These are phyloP conservation scores for Vickermania spadyakhi DNA, from an alignment of 208 protist species.

Conservation along the genomic window DNA sequence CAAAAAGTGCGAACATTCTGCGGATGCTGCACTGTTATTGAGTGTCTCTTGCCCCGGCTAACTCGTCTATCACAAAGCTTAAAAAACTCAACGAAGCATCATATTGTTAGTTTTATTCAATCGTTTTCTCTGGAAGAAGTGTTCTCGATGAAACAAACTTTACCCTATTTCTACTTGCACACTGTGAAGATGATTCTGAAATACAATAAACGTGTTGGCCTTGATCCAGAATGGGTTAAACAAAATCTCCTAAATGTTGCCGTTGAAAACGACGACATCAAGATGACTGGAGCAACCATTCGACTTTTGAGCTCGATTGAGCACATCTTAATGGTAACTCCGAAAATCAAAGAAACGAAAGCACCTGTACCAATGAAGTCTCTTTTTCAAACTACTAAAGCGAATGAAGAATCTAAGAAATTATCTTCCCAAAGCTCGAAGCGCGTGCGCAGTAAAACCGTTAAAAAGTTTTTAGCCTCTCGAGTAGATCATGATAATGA, in stretches of 20 bases:
- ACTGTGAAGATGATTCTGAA: slow-evolving; percentile 71
- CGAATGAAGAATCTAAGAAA: slow-evolving; percentile 11
- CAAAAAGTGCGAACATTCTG: slow-evolving; percentile 70
- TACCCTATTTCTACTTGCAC: slow-evolving; percentile 74
- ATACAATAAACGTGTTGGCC: slow-evolving; percentile 75
- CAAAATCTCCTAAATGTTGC: slow-evolving; percentile 30
- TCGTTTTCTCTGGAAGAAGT: slow-evolving; percentile 43
- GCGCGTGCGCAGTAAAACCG: slow-evolving; percentile 47
- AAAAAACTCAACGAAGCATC: slow-evolving; percentile 13
- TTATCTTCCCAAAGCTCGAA: slow-evolving; percentile 50
- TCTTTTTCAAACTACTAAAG: slow-evolving; percentile 69
- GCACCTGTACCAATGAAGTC: slow-evolving; percentile 62
- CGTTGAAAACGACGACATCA: slow-evolving; percentile 61
- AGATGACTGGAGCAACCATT: slow-evolving; percentile 63
- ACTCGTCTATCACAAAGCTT: slow-evolving; percentile 53
- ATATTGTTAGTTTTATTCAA: slow-evolving; percentile 43
- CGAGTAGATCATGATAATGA: slow-evolving; percentile 63
- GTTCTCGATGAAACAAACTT: slow-evolving; percentile 81
- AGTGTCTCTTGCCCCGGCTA: slow-evolving; percentile 69
- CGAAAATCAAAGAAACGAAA: slow-evolving; percentile 68
- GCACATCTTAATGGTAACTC: slow-evolving; percentile 46
- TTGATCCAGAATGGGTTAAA: slow-evolving; percentile 55
- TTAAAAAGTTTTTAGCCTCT: slow-evolving; percentile 73
- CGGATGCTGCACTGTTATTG: slow-evolving; percentile 57
- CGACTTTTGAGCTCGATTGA: slow-evolving; percentile 56